Conservation (phyloP, 2,329 filamentous ascomycete species). For the Aspergillus carbonarius region DNA sequence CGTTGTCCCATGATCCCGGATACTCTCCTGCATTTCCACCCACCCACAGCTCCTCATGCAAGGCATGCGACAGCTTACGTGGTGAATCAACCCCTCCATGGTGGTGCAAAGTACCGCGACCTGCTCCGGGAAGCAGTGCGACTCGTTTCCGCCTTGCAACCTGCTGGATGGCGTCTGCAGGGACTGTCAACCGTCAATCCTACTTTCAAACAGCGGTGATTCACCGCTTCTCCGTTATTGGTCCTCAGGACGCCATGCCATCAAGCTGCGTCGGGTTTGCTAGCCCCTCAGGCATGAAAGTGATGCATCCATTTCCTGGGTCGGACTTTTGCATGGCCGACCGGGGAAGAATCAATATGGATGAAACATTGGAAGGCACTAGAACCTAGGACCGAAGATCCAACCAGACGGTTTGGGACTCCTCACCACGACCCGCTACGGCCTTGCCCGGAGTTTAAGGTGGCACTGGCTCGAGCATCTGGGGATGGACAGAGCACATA, state of each 20-base stretch:
- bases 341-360: neutral
- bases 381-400: slow-evolving; percentile 3
- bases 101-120: neutral
- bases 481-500: neutral
- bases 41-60: slow-evolving; percentile 16
- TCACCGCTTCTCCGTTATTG: slow-evolving; percentile 21
- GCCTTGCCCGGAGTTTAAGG: slow-evolving; percentile 4
- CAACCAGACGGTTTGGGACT: slow-evolving; percentile 1
- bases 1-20: slow-evolving; percentile 16
- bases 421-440: slow-evolving; percentile 4
- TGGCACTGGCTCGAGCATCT: neutral
- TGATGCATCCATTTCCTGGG: neutral
- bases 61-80: slow-evolving; percentile 11
- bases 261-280: neutral
- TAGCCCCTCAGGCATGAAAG: neutral
- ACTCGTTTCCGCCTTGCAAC: neutral
- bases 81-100: neutral
- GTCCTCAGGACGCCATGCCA: slow-evolving; percentile 15
- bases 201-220: slow-evolving; percentile 19
- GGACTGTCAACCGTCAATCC: neutral
- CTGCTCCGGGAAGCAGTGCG: neutral
- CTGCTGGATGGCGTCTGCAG: slow-evolving; percentile 2
- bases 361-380: slow-evolving; percentile 2
- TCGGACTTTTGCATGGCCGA: neutral
- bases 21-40: slow-evolving; percentile 14